Conservation (phyloP, 2,329 filamentous ascomycete genomes). For the Magnaporthales sp. region DNA sequence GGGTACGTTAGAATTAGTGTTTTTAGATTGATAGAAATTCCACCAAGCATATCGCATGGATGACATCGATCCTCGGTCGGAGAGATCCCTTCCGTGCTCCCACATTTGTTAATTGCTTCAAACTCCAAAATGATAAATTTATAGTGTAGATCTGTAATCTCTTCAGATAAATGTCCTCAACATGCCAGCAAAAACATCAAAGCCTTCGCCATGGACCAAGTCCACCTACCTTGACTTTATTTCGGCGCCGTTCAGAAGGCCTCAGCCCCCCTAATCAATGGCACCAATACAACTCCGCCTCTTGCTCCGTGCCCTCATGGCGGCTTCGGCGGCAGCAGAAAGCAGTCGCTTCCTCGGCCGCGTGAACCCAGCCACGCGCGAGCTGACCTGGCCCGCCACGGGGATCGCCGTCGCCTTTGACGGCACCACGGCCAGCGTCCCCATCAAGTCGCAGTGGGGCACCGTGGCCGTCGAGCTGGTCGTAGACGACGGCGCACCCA, state of each 20-base stretch:
- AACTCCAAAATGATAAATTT: not conserved
- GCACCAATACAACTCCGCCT: not conserved
- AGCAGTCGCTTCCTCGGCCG: conserved; percentile 2
- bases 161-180: not conserved
- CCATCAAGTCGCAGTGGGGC: conserved; percentile 20
- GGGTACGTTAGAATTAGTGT: not conserved
- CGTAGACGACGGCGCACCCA: conserved; percentile 21
- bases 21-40: not conserved
- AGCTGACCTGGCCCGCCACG: conserved; percentile 34
- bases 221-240: not conserved
- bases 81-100: not conserved
- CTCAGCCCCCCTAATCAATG: not conserved
- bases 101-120: not conserved
- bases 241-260: too few relatives aligned
- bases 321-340: not conserved
- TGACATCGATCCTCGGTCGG: too few relatives aligned
- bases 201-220: not conserved
- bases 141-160: not conserved
- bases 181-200: not conserved
- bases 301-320: not conserved
- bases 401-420: conserved; percentile 31
- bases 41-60: not conserved
- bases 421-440: conserved; percentile 28
- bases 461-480: conserved; percentile 23
- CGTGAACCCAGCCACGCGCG: conserved; percentile 30